Evolutionary conservation across 345 rosid species (phyloP), one percentile per base, ranked within the genome.

Genomic region (Salix udensis): DNA sequence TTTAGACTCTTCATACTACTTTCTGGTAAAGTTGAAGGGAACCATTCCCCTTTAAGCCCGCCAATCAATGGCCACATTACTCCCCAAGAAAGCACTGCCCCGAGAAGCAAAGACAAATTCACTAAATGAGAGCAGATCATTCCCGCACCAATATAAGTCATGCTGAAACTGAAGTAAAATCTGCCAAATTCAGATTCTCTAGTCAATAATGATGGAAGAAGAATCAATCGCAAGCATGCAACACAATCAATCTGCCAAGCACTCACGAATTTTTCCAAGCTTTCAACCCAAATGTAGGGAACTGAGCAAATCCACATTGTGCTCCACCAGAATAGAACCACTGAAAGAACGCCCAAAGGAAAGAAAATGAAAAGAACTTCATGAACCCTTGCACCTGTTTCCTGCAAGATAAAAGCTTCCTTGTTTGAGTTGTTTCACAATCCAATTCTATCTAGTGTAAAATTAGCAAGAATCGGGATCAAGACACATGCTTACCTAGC

Each of bases 121-220:
- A 96, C 96, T 68, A 89, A 78, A 86, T 96, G 97, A n/a, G 98
- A 91, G 78, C 99, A 96, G 37, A 94, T 94, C 98, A 94, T 94
- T 70, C 98, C 98, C 19, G 96, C 98, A 72, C 98, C 97, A 18
- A 94, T 70, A 70, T 94, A 94, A 73, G 97, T 92, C 94, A 83
- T 85, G 76, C 95, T 91, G 80, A 92, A 92, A 81, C 92, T 95
- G 42, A 92, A 94, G 91, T 87, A 94, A 79, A 94, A 94, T 78
- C 98, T 94, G 94, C 84, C 73, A 80, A 78, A 72, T 62, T 39
- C 52, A 78, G 78, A 52, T 71, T 34, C 74, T 53, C 39, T 28
- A 72, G 71, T 83, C 62, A 82, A 58, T 34, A 30, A 44, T 42
- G 10, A 67, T 34, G 7, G 16, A 69, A 21, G 65, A 69, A 7